Percentiles rank a stretch among this genome's conserved stretches.
phyloP scores from a whole-genome alignment of 495 filamentous ascomycete genomes.

The Penicillium pancosmium region DNA sequence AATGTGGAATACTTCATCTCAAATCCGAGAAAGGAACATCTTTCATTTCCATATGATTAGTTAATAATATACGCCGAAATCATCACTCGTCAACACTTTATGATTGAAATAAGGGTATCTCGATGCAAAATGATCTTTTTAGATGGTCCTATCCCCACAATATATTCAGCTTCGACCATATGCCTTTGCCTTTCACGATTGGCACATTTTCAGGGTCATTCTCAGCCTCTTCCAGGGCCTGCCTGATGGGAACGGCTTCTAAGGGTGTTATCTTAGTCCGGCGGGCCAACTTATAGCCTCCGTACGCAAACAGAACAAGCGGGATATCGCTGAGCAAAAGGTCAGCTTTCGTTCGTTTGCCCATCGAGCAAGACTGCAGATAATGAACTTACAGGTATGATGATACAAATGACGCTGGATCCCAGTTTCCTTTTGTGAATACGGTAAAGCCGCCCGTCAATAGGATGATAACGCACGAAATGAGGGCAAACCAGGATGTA shows the following conservation, averaged over 20 bases:
- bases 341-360: neutral
- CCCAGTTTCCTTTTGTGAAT: conserved; percentile 50
- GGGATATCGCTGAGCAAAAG: conserved; percentile 38
- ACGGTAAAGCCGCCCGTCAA: conserved; percentile 65
- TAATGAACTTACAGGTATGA: conserved; percentile 37
- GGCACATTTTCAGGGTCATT: conserved; percentile 38
- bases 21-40: too few species aligned
- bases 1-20: too few species aligned
- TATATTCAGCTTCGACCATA: conserved; percentile 32
- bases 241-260: conserved; percentile 33
- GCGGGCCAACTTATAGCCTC: conserved; percentile 44
- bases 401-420: conserved; percentile 36
- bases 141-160: conserved; percentile 32
- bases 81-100: neutral
- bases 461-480: conserved; percentile 54
- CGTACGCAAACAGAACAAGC: conserved; percentile 44
- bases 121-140: neutral
- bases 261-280: conserved; percentile 38
- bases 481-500: conserved; percentile 52
- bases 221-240: conserved; percentile 35
- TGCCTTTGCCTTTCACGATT: conserved; percentile 18
- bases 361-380: neutral
- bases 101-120: conserved; percentile 3
- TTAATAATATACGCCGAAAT: neutral
- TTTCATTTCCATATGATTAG: neutral